Conservation (phyloP, 164 flowering plant species). For the Magnolia sinica region DNA sequence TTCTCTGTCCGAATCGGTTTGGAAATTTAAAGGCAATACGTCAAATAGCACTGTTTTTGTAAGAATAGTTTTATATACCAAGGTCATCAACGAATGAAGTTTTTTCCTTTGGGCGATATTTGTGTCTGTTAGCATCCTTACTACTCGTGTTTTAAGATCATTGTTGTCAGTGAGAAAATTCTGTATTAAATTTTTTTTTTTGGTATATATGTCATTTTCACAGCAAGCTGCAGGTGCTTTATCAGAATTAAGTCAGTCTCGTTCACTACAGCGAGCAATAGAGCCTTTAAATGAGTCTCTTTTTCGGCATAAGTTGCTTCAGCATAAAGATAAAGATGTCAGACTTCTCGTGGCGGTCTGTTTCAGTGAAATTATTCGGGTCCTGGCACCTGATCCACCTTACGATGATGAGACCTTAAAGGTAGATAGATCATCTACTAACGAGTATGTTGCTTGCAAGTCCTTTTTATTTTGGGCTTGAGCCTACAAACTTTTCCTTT, state of each 20-base stretch:
- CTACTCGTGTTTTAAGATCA: too few species aligned
- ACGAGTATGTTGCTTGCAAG: not conserved
- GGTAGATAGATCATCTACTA: constrained; percentile 33
- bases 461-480: not conserved
- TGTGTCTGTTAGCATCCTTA: too few species aligned
- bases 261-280: constrained; percentile 33
- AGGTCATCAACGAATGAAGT: too few species aligned
- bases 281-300: constrained; percentile 56
- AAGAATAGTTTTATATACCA: too few species aligned
- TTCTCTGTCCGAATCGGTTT: too few species aligned
- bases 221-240: constrained; percentile 79
- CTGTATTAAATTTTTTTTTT: not conserved
- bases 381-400: constrained; percentile 87
- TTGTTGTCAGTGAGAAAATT: not conserved
- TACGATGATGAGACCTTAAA: constrained; percentile 53
- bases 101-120: too few species aligned
- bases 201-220: constrained; percentile 10
- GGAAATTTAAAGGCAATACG: too few species aligned
- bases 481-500: not conserved
- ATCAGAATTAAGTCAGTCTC: constrained; percentile 59
- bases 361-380: constrained; percentile 70
- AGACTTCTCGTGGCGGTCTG: constrained; percentile 68
- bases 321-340: constrained; percentile 74
- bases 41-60: too few species aligned
- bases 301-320: constrained; percentile 45